phyloP scores from a whole-genome alignment of 78 protist genomes.

The Bigelowiella natans region DNA sequence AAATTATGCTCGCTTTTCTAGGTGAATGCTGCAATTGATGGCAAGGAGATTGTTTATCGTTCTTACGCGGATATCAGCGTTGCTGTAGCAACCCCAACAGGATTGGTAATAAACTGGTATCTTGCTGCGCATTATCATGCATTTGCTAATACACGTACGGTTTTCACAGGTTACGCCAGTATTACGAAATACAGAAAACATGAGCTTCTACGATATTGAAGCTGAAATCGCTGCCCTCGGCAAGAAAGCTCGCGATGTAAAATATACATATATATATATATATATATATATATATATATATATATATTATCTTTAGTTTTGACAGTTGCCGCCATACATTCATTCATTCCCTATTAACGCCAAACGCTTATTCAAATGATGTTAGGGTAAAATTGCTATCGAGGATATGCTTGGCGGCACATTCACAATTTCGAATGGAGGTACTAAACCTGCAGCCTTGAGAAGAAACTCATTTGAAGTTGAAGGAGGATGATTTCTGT shows the following conservation, averaged over 20 bases:
- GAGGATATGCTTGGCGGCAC: constrained; percentile 96
- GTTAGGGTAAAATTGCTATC: constrained; percentile 39
- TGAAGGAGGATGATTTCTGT: background rate
- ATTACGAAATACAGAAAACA: constrained; percentile 62
- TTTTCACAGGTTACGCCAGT: constrained; percentile 72
- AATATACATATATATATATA: background rate
- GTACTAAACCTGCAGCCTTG: background rate
- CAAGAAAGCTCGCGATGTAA: background rate
- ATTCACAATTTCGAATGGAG: constrained; percentile 95
- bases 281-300: too few relatives aligned
- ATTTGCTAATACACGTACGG: background rate
- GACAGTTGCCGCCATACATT: too few relatives aligned
- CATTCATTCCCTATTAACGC: too few relatives aligned
- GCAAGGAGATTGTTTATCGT: constrained; percentile 71
- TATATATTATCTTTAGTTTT: background rate
- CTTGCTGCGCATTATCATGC: background rate
- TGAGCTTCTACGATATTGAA: constrained; percentile 76
- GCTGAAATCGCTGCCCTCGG: constrained; percentile 53
- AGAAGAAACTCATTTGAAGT: background rate
- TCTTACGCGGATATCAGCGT: constrained; percentile 78
- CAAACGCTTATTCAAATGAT: too few relatives aligned
- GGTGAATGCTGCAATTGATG: constrained; percentile 18
- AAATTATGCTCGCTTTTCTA: too few relatives aligned
- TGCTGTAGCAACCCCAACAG: constrained; percentile 87
- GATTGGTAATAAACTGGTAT: background rate